Conservation (phyloP, 192 early-diverging fungal species). For the Umbelopsis sp. region DNA sequence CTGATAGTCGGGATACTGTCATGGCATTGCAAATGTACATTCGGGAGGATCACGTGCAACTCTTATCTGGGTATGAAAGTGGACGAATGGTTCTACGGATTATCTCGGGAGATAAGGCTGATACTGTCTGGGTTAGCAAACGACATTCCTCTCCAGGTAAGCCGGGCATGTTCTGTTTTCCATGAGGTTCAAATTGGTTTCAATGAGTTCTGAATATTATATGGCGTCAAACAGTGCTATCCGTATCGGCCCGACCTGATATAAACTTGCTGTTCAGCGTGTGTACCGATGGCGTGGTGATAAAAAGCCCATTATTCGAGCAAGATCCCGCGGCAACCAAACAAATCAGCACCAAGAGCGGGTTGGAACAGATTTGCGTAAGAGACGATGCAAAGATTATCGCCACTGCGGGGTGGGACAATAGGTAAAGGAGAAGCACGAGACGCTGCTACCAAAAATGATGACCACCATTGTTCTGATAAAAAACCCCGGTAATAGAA, state of each 20-base stretch:
- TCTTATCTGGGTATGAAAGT: constrained; percentile 32
- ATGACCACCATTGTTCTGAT: neutral
- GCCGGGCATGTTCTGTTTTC: neutral
- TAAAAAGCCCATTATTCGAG: constrained; percentile 9
- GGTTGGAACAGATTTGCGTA: constrained; percentile 30
- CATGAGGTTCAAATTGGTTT: neutral
- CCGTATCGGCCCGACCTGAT: constrained; percentile 5
- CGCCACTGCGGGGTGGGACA: constrained; percentile 41
- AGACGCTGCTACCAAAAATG: neutral
- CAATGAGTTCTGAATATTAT: neutral
- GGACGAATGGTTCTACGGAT: constrained; percentile 19
- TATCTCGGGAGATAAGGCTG: constrained; percentile 19
- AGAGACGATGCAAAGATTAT: constrained; percentile 39
- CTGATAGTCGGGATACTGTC: constrained; percentile 16
- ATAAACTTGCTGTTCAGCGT: constrained; percentile 29
- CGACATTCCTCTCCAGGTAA: constrained; percentile 31
- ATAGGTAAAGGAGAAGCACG: constrained; percentile 25
- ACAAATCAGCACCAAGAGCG: constrained; percentile 31
- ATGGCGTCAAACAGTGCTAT: constrained; percentile 23
- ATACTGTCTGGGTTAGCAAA: constrained; percentile 25
- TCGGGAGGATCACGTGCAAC: constrained; percentile 11
- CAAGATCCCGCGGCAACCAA: neutral
- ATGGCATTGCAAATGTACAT: constrained; percentile 33
- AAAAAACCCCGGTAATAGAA: constrained; percentile 16
- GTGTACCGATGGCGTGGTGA: constrained; percentile 21